A percentile compares a stretch with the other conserved stretches of the same genome.
These are phyloP conservation scores for Boechera stricta DNA, from an alignment of 345 rosid genomes.

Conservation along the genomic window DNA sequence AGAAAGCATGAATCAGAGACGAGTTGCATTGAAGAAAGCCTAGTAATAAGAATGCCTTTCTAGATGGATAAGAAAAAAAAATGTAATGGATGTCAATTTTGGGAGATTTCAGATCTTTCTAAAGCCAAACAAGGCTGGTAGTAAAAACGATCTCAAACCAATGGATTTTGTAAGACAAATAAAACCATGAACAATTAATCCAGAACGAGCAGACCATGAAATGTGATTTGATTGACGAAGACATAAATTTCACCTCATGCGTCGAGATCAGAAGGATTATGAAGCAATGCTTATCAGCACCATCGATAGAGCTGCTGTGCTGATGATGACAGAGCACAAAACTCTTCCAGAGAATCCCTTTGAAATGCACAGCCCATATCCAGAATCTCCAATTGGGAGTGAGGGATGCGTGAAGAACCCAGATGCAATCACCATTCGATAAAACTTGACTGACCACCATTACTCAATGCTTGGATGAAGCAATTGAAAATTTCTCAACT, in stretches of 20 bases:
- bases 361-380: constrained; percentile 57
- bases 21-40: constrained; percentile 6
- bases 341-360: constrained; percentile 46
- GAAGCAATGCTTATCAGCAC: constrained; percentile 45
- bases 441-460: constrained; percentile 4
- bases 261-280: constrained; percentile 53
- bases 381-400: constrained; percentile 50
- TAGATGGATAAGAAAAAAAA: too few species aligned
- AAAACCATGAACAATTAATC: constrained; percentile 21
- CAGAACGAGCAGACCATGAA: not conserved
- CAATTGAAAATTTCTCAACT: constrained; percentile 3
- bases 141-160: constrained; percentile 10
- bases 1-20: not conserved
- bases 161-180: constrained; percentile 5
- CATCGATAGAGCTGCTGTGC: constrained; percentile 37
- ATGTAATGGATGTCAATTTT: too few species aligned
- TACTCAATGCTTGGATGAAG: not conserved
- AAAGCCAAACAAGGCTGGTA: not conserved
- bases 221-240: not conserved
- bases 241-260: constrained; percentile 50
- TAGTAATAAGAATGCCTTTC: not conserved
- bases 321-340: constrained; percentile 44
- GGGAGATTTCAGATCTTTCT: constrained; percentile 1
- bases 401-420: constrained; percentile 58
- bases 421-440: constrained; percentile 69